Conservation (phyloP, 2,329 filamentous ascomycete species). For the Clonostachys rhizophaga region DNA sequence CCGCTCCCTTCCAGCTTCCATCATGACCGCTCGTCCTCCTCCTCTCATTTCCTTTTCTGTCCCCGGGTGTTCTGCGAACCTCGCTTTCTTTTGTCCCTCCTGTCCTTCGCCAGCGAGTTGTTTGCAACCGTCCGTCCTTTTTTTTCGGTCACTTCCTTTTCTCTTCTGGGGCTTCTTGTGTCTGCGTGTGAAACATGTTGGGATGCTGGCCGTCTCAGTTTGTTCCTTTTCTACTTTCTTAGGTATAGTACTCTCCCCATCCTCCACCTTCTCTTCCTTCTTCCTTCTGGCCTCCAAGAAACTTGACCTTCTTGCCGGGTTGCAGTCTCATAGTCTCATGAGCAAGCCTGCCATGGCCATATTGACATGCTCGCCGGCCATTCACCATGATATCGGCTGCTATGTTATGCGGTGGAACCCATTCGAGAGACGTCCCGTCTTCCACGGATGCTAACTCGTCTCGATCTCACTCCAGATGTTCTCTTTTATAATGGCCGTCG, state of each 20-base stretch:
- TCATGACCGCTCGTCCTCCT: background rate
- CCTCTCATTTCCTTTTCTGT: background rate
- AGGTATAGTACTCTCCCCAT: conserved; percentile 6
- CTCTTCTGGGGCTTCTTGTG: background rate
- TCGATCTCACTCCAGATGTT: conserved; percentile 24
- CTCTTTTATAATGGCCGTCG: conserved; percentile 35
- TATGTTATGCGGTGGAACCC: too few relatives aligned
- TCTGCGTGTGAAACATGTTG: conserved; percentile 12
- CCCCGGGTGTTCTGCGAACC: background rate
- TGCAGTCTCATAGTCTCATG: too few relatives aligned
- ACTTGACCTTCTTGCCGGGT: too few relatives aligned
- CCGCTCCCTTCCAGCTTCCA: background rate
- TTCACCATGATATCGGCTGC: too few relatives aligned
- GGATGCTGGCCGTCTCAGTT: conserved; percentile 28
- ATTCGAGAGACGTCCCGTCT: too few relatives aligned
- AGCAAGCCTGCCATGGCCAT: background rate
- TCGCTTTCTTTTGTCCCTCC: background rate
- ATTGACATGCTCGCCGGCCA: background rate
- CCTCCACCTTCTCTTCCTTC: background rate
- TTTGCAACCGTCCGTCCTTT: background rate
- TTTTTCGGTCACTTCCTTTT: background rate
- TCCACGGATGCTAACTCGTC: background rate
- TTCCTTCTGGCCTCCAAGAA: background rate
- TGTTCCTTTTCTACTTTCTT: conserved; percentile 7
- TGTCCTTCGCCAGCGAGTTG: background rate